These are phyloP conservation scores for Pseudogymnoascus verrucosus DNA, from an alignment of 2,329 filamentous ascomycete species.

Conservation along the genomic window DNA sequence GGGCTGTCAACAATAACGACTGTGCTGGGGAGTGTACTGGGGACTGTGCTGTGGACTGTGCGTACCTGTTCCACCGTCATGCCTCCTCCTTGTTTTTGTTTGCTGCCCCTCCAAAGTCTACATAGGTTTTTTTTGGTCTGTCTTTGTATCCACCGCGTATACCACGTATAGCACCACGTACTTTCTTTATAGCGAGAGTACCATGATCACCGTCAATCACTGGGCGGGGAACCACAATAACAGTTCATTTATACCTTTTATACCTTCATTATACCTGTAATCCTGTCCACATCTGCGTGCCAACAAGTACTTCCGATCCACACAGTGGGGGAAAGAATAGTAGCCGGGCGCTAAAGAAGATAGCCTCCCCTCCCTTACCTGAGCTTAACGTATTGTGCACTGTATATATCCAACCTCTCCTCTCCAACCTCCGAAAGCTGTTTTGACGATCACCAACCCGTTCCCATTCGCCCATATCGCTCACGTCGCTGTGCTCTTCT, in stretches of 20 bases:
- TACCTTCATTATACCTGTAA: background rate
- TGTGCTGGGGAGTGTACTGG: background rate
- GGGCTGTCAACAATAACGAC: background rate
- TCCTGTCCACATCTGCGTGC: background rate
- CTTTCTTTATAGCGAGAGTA: background rate
- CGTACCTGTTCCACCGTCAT: background rate
- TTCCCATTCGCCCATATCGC: background rate
- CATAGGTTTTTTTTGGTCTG: background rate
- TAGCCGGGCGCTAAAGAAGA: background rate
- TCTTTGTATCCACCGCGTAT: background rate
- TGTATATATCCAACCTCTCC: background rate
- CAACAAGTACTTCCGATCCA: background rate
- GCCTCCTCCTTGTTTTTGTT: background rate
- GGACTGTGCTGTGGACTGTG: background rate
- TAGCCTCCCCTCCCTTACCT: background rate
- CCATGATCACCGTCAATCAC: background rate
- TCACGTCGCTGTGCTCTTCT: background rate
- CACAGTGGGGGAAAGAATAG: slow-evolving; percentile 4
- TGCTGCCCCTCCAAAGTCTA: background rate
- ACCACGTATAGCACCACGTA: background rate
- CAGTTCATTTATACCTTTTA: background rate
- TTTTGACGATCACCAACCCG: background rate
- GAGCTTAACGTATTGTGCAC: background rate
- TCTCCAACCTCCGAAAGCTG: background rate
- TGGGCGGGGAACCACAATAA: background rate